A percentile compares a stretch with the other conserved stretches of the same genome.
Evolutionary conservation across 108 stramenopile species (phyloP).

Genomic region (Nannochloropsis gaditana): DNA sequence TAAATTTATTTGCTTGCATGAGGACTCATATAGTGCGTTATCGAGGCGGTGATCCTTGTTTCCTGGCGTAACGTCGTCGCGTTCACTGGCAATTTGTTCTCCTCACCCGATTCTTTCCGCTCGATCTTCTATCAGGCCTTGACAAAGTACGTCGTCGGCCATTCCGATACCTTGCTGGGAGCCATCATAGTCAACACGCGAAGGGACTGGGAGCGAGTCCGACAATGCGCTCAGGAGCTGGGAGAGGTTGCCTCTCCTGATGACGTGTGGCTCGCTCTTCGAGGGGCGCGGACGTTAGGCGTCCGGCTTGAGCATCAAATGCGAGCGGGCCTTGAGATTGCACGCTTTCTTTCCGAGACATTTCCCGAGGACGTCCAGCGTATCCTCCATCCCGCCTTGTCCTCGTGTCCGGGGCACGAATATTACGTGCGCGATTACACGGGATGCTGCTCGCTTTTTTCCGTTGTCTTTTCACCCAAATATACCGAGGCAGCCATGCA

Average conservation of each 20-base stretch:
- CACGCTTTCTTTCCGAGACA: not conserved
- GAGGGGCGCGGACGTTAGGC: not conserved
- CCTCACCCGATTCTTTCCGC: not conserved
- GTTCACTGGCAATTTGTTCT: too few species aligned
- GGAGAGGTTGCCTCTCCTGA: not conserved
- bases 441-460: not conserved
- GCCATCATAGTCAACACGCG: not conserved
- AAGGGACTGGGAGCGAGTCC: not conserved
- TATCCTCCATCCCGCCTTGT: not conserved
- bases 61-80: too few species aligned
- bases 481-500: constrained; percentile 10
- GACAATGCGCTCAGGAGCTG: not conserved
- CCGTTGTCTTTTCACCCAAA: not conserved
- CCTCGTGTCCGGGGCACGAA: not conserved
- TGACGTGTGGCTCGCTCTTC: not conserved
- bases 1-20: not conserved
- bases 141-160: not conserved
- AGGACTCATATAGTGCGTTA: not conserved
- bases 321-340: not conserved
- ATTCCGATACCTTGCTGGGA: not conserved
- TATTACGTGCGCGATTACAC: not conserved
- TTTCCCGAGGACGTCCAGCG: not conserved
- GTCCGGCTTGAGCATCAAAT: not conserved
- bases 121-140: not conserved
- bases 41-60: too few species aligned